Evolutionary conservation across 176 grass and related monocot species (phyloP), one percentile per base, ranked within the genome.

Genomic region (Bromus sterilis): DNA sequence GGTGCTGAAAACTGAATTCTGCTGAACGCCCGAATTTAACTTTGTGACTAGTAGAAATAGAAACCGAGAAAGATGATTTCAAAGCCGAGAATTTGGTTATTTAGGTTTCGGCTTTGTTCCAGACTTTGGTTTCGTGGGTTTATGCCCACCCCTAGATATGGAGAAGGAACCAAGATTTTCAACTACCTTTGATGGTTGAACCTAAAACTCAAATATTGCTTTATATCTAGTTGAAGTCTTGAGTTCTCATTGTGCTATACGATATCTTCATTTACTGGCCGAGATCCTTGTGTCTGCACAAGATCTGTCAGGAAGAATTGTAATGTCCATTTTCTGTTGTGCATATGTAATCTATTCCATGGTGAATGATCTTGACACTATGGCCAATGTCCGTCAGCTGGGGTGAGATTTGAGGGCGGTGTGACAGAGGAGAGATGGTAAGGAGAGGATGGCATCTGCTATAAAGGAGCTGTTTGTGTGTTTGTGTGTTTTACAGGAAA

Each of bases 201-300:
- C 66, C 29, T 57, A 36, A 67, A 66, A 56, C 34, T 74, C 3
- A 34, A 77, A 51, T 32, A 68, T 12, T 24, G 58, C 7, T 59
- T 31, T 60, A 58, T 82, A n/a, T n/a, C n/a, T n/a, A n/a, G 15
- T 87, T 58, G 8, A 78, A 78, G 28, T 20, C 69, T 66, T 66
- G 9, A 71, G 9, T 36, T 79, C 40, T 35, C 34, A 65, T 86
- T 20, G 39, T 28, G 10, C 30, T 58, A 48, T 58, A 12, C n/a
- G 14, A 16, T 77, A 41, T 43, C 26, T 40, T 15, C 73, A 58
- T 56, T 69, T 66, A 56, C 20, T 32, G 14, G 18, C n/a, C 9
- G 10, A 35, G 26, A 33, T 24, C 29, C 24, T 67, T 77, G 33
- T 83, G 61, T 9, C 20, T 83, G 30, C 5, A 62, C 6, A 55